phyloP scores from a whole-genome alignment of 495 filamentous ascomycete genomes.

The Tuber melanosporum region DNA sequence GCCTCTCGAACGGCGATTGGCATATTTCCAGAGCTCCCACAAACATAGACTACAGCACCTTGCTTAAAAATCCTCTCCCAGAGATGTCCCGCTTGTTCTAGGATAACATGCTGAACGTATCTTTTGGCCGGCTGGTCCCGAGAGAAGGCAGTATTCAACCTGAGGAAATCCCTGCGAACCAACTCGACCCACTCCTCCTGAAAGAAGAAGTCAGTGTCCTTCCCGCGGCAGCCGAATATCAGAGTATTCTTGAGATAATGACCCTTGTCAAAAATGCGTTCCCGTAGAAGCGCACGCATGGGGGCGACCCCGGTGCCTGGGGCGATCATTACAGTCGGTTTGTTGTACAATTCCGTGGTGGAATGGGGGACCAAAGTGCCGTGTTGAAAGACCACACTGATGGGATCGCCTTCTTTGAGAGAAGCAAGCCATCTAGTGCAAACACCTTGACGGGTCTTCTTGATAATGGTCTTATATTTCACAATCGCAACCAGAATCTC shows the following conservation, averaged over 20 bases:
- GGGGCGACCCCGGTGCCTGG: constrained; percentile 90
- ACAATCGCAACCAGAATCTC: constrained; percentile 86
- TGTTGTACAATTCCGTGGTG: constrained; percentile 19
- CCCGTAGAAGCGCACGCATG: constrained; percentile 70
- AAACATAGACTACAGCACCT: constrained; percentile 62
- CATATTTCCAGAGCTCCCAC: constrained; percentile 79
- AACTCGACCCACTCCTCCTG: constrained; percentile 60
- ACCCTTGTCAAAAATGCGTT: constrained; percentile 46
- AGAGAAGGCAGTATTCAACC: constrained; percentile 74
- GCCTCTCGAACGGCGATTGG: constrained; percentile 79
- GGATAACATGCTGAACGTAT: constrained; percentile 84
- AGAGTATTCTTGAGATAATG: constrained; percentile 34
- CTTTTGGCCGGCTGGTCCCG: constrained; percentile 65
- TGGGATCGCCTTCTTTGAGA: constrained; percentile 52
- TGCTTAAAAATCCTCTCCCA: constrained; percentile 52
- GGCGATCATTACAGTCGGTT: constrained; percentile 70
- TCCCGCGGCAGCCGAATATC: constrained; percentile 76
- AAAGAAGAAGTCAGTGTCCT: constrained; percentile 70
- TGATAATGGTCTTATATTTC: constrained; percentile 82
- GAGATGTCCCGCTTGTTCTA: constrained; percentile 54
- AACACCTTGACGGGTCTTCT: constrained; percentile 75
- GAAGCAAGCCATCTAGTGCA: constrained; percentile 78
- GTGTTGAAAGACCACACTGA: constrained; percentile 49
- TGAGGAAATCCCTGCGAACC: constrained; percentile 39
- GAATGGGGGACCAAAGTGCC: constrained; percentile 26